Evolutionary conservation across 257 asterid genomes (phyloP).

Genomic region (Eustoma russellianum): DNA sequence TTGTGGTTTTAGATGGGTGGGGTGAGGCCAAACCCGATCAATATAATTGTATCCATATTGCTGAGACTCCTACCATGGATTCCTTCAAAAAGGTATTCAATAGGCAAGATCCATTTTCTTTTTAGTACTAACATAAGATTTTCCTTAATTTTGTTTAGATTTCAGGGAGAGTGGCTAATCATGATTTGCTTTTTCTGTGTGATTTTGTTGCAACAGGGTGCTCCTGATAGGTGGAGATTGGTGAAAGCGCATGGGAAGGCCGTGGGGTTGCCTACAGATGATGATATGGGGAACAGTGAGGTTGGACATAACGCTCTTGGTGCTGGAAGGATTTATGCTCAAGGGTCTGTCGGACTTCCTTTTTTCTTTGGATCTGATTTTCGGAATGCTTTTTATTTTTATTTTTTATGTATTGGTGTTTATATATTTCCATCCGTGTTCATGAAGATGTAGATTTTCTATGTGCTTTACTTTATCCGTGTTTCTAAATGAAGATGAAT

Average conservation of each 20-base stretch:
- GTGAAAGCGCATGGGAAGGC: constrained; percentile 91
- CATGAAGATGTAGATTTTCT: neutral
- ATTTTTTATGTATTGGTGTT: no score
- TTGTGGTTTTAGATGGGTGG: constrained; percentile 96
- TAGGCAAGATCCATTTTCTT: neutral
- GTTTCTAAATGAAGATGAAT: neutral
- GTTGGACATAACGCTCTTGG: constrained; percentile 99
- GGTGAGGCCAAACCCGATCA: constrained; percentile 82
- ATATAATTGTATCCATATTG: constrained; percentile 85
- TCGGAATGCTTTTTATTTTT: neutral
- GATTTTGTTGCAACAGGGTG: constrained; percentile 48
- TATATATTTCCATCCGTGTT: neutral
- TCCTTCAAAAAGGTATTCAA: constrained; percentile 62
- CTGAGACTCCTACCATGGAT: constrained; percentile 96
- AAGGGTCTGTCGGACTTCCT: constrained; percentile 51
- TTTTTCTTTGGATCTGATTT: neutral
- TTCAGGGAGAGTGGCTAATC: no score
- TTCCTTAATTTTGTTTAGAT: neutral
- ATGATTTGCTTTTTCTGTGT: constrained; percentile 4
- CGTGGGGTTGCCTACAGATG: constrained; percentile 94
- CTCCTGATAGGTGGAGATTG: constrained; percentile 94
- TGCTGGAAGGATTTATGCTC: constrained; percentile 95
- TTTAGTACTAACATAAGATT: neutral
- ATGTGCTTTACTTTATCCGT: neutral
- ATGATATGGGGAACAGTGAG: constrained; percentile 99